Conservation (phyloP, 331 rosid genomes). For the Erythrophleum ivorense region DNA sequence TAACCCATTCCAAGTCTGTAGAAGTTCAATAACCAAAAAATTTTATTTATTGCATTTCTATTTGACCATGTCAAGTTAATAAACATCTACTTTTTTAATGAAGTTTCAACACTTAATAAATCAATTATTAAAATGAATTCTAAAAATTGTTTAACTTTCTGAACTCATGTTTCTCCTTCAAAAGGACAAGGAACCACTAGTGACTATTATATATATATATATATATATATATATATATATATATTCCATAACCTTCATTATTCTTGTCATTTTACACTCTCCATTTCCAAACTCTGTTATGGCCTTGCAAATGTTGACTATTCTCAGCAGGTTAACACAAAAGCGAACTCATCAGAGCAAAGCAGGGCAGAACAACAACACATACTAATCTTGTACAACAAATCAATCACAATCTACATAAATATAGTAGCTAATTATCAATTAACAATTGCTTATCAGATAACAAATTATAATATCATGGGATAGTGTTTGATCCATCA, state of each 20-base stretch:
- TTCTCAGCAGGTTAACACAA: background rate
- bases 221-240: too few relatives aligned
- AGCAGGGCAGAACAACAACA: slow-evolving; percentile 10
- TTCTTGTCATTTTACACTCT: background rate
- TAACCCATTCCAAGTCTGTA: too few relatives aligned
- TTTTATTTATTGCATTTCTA: too few relatives aligned
- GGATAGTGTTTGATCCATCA: slow-evolving; percentile 20
- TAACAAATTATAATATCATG: background rate
- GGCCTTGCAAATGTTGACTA: background rate
- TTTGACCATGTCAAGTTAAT: too few relatives aligned
- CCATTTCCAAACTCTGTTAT: background rate
- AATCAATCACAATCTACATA: slow-evolving; percentile 4
- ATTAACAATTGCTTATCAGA: slow-evolving; percentile 29
- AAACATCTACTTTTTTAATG: too few relatives aligned
- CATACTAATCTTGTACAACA: background rate
- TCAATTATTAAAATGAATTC: background rate
- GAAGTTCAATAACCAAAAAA: too few relatives aligned
- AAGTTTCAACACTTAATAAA: background rate
- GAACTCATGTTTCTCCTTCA: background rate
- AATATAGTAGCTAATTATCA: background rate
- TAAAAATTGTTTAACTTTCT: background rate
- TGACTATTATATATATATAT: background rate
- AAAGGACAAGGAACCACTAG: background rate
- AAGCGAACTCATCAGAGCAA: slow-evolving; percentile 2
- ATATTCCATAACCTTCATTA: background rate